Conservation (phyloP, 2,329 filamentous ascomycete genomes). For the Myotisia sp. region DNA sequence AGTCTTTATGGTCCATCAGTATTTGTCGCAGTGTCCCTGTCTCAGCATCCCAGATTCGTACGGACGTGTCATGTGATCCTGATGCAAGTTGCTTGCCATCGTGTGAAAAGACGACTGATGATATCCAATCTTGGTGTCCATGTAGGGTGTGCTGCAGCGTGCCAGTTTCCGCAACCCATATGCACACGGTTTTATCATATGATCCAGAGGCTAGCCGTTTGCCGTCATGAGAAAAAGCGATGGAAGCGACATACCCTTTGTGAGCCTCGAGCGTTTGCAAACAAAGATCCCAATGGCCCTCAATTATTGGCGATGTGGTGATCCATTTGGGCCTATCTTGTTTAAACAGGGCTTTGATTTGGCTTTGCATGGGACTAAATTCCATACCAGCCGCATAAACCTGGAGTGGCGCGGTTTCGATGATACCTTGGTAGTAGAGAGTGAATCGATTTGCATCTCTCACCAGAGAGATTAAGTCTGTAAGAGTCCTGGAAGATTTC, state of each 20-base stretch:
- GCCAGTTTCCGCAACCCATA: background rate
- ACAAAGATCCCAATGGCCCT: slow-evolving; percentile 3
- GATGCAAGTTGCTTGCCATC: slow-evolving; percentile 46
- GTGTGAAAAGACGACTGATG: background rate
- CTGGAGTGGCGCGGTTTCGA: background rate
- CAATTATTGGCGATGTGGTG: background rate
- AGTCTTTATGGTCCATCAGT: background rate
- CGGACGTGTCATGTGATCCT: slow-evolving; percentile 76
- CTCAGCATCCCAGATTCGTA: slow-evolving; percentile 74
- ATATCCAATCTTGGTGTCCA: slow-evolving; percentile 12
- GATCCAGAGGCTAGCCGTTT: background rate
- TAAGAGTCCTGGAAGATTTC: no score
- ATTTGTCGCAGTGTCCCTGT: background rate
- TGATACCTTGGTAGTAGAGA: background rate
- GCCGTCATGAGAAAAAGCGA: background rate
- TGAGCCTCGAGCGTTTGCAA: slow-evolving; percentile 2
- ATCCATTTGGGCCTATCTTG: slow-evolving; percentile 4
- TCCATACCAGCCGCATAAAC: background rate
- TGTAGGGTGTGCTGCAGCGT: slow-evolving; percentile 8
- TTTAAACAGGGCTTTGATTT: background rate
- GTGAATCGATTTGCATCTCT: background rate
- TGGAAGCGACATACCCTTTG: background rate
- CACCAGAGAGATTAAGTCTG: background rate
- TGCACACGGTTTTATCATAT: background rate
- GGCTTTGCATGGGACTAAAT: background rate